phyloP scores from a whole-genome alignment of 148 eudicot species.

The Rhododendron molle region DNA sequence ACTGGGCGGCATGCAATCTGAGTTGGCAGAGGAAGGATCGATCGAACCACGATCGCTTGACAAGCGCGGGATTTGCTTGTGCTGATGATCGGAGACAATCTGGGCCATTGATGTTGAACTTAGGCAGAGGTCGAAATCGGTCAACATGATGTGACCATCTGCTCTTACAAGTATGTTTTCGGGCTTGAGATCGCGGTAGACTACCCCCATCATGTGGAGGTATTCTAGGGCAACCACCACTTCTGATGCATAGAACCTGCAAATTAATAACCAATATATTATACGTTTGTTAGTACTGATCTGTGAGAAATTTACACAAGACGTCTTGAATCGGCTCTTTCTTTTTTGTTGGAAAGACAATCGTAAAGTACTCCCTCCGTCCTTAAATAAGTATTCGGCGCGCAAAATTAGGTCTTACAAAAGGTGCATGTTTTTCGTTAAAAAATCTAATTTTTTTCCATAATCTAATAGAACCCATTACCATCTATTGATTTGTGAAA shows the following conservation, averaged over 20 bases:
- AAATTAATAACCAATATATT: neutral
- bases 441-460: no score
- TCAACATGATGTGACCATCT: slow-evolving; percentile 51
- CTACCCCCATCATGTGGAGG: slow-evolving; percentile 50
- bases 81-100: slow-evolving; percentile 17
- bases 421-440: no score
- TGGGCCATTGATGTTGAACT: slow-evolving; percentile 23
- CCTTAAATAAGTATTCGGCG: no score
- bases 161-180: slow-evolving; percentile 44
- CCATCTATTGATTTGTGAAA: no score
- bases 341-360: no score
- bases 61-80: neutral
- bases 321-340: no score
- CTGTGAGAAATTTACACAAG: no score
- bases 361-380: no score
- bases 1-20: slow-evolving; percentile 30
- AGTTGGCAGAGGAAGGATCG: neutral
- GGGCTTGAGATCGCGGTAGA: slow-evolving; percentile 50
- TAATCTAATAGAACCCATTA: no score
- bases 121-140: slow-evolving; percentile 48
- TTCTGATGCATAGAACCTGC: slow-evolving; percentile 54
- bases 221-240: slow-evolving; percentile 48
- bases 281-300: no score
- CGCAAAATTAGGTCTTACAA: no score
- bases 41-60: neutral